Conservation (phyloP, 257 asterid genomes). For the Coffea canephora region DNA sequence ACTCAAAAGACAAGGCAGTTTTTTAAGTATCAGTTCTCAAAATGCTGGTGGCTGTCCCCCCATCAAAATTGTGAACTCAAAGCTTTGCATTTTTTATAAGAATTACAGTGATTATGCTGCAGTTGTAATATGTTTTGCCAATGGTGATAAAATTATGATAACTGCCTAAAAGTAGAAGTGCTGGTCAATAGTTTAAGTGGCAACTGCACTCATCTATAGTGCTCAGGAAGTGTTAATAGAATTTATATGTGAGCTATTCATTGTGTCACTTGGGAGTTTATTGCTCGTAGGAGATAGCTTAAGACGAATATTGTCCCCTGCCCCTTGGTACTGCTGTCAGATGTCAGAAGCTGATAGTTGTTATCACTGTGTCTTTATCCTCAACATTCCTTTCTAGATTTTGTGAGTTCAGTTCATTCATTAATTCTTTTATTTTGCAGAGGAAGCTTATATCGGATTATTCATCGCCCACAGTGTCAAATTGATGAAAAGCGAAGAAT, state of each 20-base stretch:
- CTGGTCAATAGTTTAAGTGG: neutral
- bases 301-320: neutral
- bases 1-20: neutral
- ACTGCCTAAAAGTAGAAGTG: neutral
- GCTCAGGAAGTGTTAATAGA: neutral
- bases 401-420: neutral
- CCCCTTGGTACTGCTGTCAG: neutral
- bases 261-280: neutral
- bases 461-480: slow-evolving; percentile 94
- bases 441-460: slow-evolving; percentile 94
- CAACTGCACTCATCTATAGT: neutral
- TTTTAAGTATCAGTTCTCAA: neutral
- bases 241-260: neutral
- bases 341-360: neutral
- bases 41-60: neutral
- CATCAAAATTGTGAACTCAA: neutral
- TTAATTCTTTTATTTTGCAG: slow-evolving; percentile 47
- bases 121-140: neutral
- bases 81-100: neutral
- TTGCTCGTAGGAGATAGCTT: neutral
- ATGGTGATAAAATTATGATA: neutral
- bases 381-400: neutral
- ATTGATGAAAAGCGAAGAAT: slow-evolving; percentile 93
- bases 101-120: neutral
- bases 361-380: neutral